phyloP scores from a whole-genome alignment of 164 flowering plant genomes.

The Vitis rupestris region DNA sequence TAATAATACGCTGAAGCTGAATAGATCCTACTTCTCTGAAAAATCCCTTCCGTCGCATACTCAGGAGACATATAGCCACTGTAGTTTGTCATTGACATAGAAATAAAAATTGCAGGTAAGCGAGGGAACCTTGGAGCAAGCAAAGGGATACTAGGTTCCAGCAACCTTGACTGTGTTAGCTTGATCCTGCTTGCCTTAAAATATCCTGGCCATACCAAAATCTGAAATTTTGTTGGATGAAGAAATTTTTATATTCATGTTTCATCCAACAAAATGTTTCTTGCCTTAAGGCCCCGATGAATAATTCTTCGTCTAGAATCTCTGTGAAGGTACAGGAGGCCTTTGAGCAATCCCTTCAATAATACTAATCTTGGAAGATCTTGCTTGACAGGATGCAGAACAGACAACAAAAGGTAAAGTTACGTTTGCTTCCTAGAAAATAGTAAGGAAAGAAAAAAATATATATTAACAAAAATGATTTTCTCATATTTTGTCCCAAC shows the following conservation, averaged over 20 bases:
- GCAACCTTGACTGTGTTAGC: constrained; percentile 34
- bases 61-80: constrained; percentile 35
- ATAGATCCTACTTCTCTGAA: no score
- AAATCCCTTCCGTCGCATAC: constrained; percentile 15
- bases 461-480: no score
- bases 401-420: no score
- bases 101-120: no score
- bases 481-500: no score
- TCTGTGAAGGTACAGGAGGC: constrained; percentile 37
- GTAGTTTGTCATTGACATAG: not conserved
- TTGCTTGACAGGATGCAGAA: constrained; percentile 12
- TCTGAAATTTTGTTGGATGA: constrained; percentile 23
- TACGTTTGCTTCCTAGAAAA: no score
- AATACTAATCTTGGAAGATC: constrained; percentile 2
- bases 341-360: constrained; percentile 5
- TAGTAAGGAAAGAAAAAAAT: no score
- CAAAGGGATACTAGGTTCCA: constrained; percentile 32
- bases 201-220: constrained; percentile 42
- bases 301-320: constrained; percentile 32
- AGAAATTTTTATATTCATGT: constrained; percentile 15
- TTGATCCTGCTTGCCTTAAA: constrained; percentile 39
- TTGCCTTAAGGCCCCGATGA: not conserved
- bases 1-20: constrained; percentile 19
- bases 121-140: no score
- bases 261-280: constrained; percentile 2